Evolutionary conservation across 2,329 filamentous ascomycete species (phyloP), one percentile per base, ranked within the genome.

Genomic region (Diplodia sapinea): DNA sequence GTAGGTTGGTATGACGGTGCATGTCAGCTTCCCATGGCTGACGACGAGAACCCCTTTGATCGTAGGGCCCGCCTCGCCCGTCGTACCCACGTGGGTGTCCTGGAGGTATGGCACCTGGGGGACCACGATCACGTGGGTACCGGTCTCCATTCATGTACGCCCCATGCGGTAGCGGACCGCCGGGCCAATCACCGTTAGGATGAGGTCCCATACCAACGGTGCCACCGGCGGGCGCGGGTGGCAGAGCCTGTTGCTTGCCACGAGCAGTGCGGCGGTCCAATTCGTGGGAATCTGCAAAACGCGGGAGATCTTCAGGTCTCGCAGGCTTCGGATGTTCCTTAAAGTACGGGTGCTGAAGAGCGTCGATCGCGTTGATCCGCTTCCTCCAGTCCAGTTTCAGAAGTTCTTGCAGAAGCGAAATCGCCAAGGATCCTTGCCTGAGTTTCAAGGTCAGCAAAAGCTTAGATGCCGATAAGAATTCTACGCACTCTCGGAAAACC

Each of bases 251-350:
- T 75, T 92, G 92, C 74, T 95, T 90, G 68, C 93, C 91, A 71
- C 96, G 90, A 73, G 93, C 94, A 79, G 94, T 96, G 77, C 93
- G 88, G 62, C 94, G 88, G 77, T 99, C 95, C n/a, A 98, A 84
- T 79, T 99, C 95, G 79, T 99, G 95, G 54, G 93, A 97, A 74
- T 97, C 94, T 76, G 96, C 92, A 74, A 97, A 98, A 17, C 83
- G 86, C 2, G 95, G 95, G n/a, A 99, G 86, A 62, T 98, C 93
- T 70, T 91, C 89, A 1, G 95, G 93, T 66, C 87, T 87, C 49
- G 94, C 89, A 9, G 95, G 95, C 4, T 91, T 83, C 4, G 95
- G 95, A 1, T 86, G 80, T 67, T 87, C 91, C 70, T 88, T 89
- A 82, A 99, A 98, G 79, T 97, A 99, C 0, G 92, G 89, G 74